Evolutionary conservation across 164 flowering plant species (phyloP).

Genomic region (Magnolia changhungtana): DNA sequence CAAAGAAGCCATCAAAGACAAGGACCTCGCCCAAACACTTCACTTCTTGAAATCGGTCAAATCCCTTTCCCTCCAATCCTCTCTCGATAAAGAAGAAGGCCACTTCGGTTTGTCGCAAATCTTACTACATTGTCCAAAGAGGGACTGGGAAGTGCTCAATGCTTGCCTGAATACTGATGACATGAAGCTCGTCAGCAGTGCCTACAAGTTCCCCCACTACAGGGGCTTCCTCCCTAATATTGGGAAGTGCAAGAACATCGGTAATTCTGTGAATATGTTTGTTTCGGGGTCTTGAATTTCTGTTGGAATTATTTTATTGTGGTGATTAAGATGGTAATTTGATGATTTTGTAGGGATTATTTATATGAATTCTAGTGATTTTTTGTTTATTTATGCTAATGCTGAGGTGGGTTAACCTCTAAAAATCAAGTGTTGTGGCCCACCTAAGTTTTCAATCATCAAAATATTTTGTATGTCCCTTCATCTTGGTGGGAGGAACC

Average conservation of each 20-base stretch:
- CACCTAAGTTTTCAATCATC: too few species aligned
- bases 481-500: too few species aligned
- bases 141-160: constrained; percentile 86
- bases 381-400: background rate
- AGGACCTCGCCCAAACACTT: too few species aligned
- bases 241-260: constrained; percentile 77
- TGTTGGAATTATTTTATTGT: background rate
- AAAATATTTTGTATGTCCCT: too few species aligned
- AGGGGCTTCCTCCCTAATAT: constrained; percentile 72
- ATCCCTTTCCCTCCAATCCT: too few species aligned
- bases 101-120: too few species aligned
- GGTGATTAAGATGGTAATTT: background rate
- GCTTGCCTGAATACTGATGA: constrained; percentile 92
- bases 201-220: constrained; percentile 65
- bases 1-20: too few species aligned
- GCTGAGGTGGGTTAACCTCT: background rate
- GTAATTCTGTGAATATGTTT: constrained; percentile 26
- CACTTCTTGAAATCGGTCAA: too few species aligned
- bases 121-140: constrained; percentile 15
- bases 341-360: background rate
- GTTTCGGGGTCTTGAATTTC: background rate
- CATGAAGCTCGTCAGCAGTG: constrained; percentile 71
- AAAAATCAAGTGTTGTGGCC: too few species aligned
- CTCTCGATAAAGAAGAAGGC: too few species aligned
- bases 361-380: background rate